These are phyloP conservation scores for Digitaria exilis DNA, from an alignment of 202 grass and related monocot species.

Conservation along the genomic window DNA sequence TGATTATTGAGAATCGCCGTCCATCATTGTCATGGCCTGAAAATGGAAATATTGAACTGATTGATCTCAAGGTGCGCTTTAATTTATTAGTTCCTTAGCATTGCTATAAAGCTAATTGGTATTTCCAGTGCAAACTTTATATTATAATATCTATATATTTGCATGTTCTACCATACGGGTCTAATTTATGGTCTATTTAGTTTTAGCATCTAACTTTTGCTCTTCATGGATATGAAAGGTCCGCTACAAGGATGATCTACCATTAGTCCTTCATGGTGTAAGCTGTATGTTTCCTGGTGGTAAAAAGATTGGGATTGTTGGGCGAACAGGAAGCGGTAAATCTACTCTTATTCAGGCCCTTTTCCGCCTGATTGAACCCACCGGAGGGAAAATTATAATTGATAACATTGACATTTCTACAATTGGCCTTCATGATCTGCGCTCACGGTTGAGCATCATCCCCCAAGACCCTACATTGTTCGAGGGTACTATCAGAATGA, in stretches of 20 bases:
- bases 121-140: not conserved
- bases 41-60: conserved; percentile 78
- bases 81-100: conserved; percentile 7
- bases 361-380: conserved; percentile 92
- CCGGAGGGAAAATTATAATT: conserved; percentile 76
- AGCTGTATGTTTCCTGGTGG: conserved; percentile 91
- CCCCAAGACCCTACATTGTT: conserved; percentile 97
- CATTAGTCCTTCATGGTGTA: conserved; percentile 78
- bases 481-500: conserved; percentile 91
- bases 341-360: conserved; percentile 99
- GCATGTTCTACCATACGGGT: conserved; percentile 12
- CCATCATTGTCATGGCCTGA: conserved; percentile 74
- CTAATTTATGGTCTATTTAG: conserved; percentile 5
- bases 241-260: conserved; percentile 89
- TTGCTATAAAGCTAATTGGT: not conserved
- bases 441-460: conserved; percentile 93
- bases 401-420: conserved; percentile 75
- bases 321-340: conserved; percentile 97
- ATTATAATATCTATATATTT: conserved; percentile 10
- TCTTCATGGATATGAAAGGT: conserved; percentile 55
- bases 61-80: conserved; percentile 82
- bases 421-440: conserved; percentile 92
- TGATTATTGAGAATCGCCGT: conserved; percentile 61
- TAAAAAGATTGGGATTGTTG: conserved; percentile 96
- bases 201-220: conserved; percentile 27